Evolutionary conservation across 2,329 filamentous ascomycete genomes (phyloP).

Genomic region (Claviceps sp.): DNA sequence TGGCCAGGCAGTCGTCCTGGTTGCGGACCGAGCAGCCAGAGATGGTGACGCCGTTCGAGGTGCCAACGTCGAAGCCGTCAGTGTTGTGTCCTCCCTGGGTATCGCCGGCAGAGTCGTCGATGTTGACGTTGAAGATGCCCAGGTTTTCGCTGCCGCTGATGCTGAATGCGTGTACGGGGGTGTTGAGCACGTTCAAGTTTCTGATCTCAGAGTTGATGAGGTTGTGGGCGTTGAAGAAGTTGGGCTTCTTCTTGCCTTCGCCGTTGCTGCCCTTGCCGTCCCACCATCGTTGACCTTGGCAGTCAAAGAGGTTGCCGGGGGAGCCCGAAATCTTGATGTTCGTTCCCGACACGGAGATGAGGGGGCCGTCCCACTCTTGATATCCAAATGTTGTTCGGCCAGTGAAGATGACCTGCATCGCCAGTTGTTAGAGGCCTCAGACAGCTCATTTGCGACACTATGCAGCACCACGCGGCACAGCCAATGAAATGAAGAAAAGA

Average conservation of each 20-base stretch:
- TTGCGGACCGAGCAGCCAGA: background rate
- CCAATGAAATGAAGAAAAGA: too few species aligned
- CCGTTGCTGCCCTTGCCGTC: constrained; percentile 45
- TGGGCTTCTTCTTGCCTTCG: constrained; percentile 45
- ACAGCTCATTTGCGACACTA: too few species aligned
- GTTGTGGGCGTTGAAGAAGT: constrained; percentile 39
- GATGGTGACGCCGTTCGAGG: background rate
- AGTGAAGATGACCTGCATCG: background rate
- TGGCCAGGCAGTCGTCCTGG: constrained; percentile 2
- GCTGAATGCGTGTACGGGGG: background rate
- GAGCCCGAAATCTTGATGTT: background rate
- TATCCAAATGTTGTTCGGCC: background rate
- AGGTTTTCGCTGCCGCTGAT: background rate
- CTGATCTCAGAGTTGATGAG: constrained; percentile 11
- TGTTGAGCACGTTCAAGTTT: background rate
- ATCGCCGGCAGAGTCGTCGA: constrained; percentile 1
- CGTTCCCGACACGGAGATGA: background rate
- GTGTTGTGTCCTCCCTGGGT: background rate
- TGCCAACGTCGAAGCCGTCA: background rate
- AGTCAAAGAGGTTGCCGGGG: constrained; percentile 31
- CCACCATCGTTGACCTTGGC: constrained; percentile 46
- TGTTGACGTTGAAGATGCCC: background rate
- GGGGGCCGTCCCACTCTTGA: background rate
- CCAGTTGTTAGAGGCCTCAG: too few species aligned
- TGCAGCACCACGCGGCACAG: too few species aligned